A percentile compares a stretch with the other conserved stretches of the same genome.
phyloP scores from a whole-genome alignment of 139 green algal genomes.

The Coelastrella sp. region DNA sequence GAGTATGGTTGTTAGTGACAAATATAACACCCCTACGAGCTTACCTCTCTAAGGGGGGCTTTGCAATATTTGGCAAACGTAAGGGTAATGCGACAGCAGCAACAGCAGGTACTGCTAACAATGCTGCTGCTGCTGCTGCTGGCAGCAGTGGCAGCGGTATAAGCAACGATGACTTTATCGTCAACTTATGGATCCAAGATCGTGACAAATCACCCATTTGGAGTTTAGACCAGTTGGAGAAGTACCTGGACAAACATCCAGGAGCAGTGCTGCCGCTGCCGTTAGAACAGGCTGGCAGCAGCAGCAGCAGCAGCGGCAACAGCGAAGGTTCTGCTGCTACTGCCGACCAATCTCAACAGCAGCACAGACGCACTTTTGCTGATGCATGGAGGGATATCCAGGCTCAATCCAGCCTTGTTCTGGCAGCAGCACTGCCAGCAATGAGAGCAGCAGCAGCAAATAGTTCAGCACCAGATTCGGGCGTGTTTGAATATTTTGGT shows the following conservation, averaged over 20 bases:
- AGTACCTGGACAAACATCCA: constrained; percentile 51
- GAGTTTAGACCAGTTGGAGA: constrained; percentile 62
- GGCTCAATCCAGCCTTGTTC: neutral
- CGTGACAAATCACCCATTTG: constrained; percentile 62
- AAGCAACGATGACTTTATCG: constrained; percentile 61
- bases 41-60: constrained; percentile 73
- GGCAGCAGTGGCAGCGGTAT: constrained; percentile 38
- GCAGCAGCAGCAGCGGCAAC: neutral
- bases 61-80: constrained; percentile 64
- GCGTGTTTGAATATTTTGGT: constrained; percentile 62
- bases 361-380: constrained; percentile 31
- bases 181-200: constrained; percentile 80
- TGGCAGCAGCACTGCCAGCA: constrained; percentile 27
- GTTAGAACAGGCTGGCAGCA: neutral
- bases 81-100: constrained; percentile 20
- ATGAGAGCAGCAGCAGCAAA: constrained; percentile 39
- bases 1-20: constrained; percentile 76
- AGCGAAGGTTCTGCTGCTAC: constrained; percentile 1
- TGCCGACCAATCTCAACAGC: constrained; percentile 8
- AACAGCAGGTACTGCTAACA: constrained; percentile 24
- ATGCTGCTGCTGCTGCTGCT: too few species aligned
- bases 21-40: constrained; percentile 57
- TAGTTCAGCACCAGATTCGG: neutral
- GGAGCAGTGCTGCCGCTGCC: constrained; percentile 33
- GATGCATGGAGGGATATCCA: constrained; percentile 49